Percentiles rank a stretch among this genome's conserved stretches.
Evolutionary conservation across 2,329 filamentous ascomycete genomes (phyloP).

Genomic region (Ophiostoma angusticollis): DNA sequence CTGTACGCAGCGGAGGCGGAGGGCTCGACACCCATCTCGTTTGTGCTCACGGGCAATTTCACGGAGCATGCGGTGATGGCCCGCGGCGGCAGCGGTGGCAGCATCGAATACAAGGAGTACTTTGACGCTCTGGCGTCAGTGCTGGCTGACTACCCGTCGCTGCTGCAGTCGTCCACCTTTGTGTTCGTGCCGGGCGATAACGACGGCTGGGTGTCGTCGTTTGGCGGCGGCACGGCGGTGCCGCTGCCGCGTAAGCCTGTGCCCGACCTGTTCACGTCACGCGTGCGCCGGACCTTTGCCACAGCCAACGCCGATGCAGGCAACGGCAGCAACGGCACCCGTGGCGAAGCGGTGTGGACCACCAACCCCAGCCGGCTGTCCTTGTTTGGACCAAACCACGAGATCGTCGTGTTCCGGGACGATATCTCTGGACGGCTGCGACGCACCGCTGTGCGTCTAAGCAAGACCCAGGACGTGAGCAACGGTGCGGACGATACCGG

Average conservation of each 20-base stretch:
- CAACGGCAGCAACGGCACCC: constrained; percentile 4
- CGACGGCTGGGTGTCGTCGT: constrained; percentile 89
- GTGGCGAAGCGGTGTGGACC: constrained; percentile 73
- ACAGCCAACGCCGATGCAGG: constrained; percentile 57
- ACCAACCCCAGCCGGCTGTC: constrained; percentile 73
- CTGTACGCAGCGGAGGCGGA: constrained; percentile 56
- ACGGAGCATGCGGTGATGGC: constrained; percentile 51
- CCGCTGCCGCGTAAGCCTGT: constrained; percentile 59
- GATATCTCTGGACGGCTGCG: constrained; percentile 71
- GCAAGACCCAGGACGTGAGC: constrained; percentile 7
- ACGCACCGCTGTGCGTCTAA: constrained; percentile 59
- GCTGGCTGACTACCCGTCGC: constrained; percentile 67
- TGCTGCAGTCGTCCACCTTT: constrained; percentile 71
- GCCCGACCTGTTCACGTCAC: constrained; percentile 80
- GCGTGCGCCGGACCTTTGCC: constrained; percentile 69
- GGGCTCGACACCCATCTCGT: constrained; percentile 57
- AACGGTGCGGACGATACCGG: too few relatives aligned
- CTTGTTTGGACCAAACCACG: constrained; percentile 77
- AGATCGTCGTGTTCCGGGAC: constrained; percentile 78
- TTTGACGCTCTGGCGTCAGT: constrained; percentile 79
- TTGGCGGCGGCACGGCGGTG: constrained; percentile 60
- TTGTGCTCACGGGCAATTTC: constrained; percentile 82
- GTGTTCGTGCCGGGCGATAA: constrained; percentile 93
- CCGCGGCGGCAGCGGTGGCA: constrained; percentile 58
- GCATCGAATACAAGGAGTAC: constrained; percentile 93